Base-by-base conservation (phyloP, 2,329 filamentous ascomycete species). In the Apiospora hydei region DNA sequence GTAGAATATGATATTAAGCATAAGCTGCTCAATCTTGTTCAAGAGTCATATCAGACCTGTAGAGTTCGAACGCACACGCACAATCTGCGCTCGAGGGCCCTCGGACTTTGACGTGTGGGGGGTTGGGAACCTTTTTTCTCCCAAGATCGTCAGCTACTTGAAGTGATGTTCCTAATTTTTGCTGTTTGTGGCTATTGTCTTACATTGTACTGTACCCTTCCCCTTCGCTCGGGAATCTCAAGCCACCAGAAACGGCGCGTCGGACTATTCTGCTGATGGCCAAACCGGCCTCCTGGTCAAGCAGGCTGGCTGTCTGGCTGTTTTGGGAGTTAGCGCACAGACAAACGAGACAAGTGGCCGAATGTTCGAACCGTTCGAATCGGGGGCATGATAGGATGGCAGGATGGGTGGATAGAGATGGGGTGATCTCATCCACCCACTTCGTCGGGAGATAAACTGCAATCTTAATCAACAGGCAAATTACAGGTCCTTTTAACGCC, bases 221-320 rank as follows among this genome's bases (percentile, higher is more conserved):
- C 11, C 51, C 51, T 57, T 21, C 24, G 16, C 51, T 38, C 53
- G 53, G 53, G 53, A 61, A 61, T 61, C 53, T 38, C 53, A 61
- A 61, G 53, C 53, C 53, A 61, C 53, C 21, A 61, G 53, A 61
- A 61, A 61, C 53, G 53, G 53, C 53, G 53, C 53, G 53, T 61
- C 53, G 16, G 53, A 61, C 53, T 61, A 61, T 61, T 16, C 53
- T 21, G 16, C 26, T 34, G 3, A 11, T 21, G 53, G 16, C 30
- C 34, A 34, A 38, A 61, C 18, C 53, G 53, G 53, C 30, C 30
- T 61, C 53, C 30, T 61, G 8, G 53, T 5, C 53, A 34, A 61
- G 53, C 13, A 57, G 26, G 51, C 26, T 16, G 49, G 41, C 41
- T 43, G 41, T 8, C 49, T 14, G 51, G 30, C 26, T 57, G 51